phyloP scores from a whole-genome alignment of 257 asterid species.

The Penstemon barbatus region DNA sequence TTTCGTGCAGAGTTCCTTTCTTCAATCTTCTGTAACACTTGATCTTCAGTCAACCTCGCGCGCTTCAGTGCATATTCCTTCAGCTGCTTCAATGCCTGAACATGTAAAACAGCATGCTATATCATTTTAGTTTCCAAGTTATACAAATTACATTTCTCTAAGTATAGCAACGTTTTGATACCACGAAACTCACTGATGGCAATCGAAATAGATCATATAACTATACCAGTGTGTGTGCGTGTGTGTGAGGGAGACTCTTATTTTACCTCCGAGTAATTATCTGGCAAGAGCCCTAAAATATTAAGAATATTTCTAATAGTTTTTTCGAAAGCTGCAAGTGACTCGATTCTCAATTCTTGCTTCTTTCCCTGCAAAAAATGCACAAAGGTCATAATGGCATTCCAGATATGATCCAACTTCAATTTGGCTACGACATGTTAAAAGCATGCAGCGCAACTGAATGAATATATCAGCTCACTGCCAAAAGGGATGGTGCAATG shows the following conservation, averaged over 20 bases:
- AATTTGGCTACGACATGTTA: background rate
- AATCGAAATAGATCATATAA: constrained; percentile 11
- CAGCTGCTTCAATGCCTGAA: constrained; percentile 70
- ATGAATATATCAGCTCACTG: background rate
- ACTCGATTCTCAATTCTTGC: constrained; percentile 66
- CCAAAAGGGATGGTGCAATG: constrained; percentile 13
- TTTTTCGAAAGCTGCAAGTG: constrained; percentile 74
- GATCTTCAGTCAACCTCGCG: constrained; percentile 66
- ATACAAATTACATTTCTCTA: background rate
- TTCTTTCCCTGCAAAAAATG: constrained; percentile 78
- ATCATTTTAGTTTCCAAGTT: background rate
- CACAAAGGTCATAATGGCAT: constrained; percentile 22
- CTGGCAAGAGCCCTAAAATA: constrained; percentile 76
- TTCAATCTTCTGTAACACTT: constrained; percentile 49
- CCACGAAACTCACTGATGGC: too few species aligned
- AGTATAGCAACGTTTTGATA: background rate
- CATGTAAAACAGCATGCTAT: constrained; percentile 11
- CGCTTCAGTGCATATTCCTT: constrained; percentile 73
- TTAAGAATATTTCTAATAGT: constrained; percentile 50
- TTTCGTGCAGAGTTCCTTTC: constrained; percentile 63
- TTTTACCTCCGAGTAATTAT: constrained; percentile 67
- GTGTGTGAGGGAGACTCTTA: constrained; percentile 4
- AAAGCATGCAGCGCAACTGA: constrained; percentile 16
- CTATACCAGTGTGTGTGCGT: background rate
- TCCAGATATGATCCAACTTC: constrained; percentile 10